Base-by-base conservation (phyloP, 2,329 filamentous ascomycete species). In the Microsporum ferrugineum region DNA sequence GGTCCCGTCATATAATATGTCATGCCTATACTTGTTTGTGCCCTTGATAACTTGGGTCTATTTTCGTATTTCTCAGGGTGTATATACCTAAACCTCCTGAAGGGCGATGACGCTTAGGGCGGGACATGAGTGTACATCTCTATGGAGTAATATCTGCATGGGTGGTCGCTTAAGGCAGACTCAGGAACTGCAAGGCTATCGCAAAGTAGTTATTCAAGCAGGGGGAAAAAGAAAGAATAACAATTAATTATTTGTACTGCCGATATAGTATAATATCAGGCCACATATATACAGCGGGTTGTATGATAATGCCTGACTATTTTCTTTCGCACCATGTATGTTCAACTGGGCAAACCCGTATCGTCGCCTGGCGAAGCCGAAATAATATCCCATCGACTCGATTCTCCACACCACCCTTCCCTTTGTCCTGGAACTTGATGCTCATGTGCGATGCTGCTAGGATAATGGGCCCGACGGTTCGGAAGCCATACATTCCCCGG, bases 361-460 rank as follows among this genome's bases (percentile, higher is more conserved):
- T 51, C 45, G 45, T 31, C 45, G 27, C 45, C 17, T 27, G 27
- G 27, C 49, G 10, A 34, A 33, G 31, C 27, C 49, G 49, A 29
- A 47, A 47, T 23, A 23, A 23, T 27, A 27, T 17, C 49, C 49
- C 27, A 53, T 31, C 49, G 29, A 53, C 17, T 34, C 49, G 45
- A 53, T 34, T 53, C 49, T 53, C 31, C 49, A 34, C 49, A 53
- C 49, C 49, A 53, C 49, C 49, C 49, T 53, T 53, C 49, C 49
- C 49, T 33, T 53, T 53, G 8, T 29, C 27, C 31, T n/a, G 49
- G 49, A 53, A 33, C 5, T 53, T 17, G 49, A 53, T 34, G 49
- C 10, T 34, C 12, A 33, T 53, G 23, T 47, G 43, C 17, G 49
- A 53, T n/a, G 8, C 5, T 53, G 49, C 49, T 34, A 8, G 49